A percentile compares a stretch with the other conserved stretches of the same genome.
Conservation (phyloP, 1,284 basidiomycete species). For the Schizophyllum commune region DNA sequence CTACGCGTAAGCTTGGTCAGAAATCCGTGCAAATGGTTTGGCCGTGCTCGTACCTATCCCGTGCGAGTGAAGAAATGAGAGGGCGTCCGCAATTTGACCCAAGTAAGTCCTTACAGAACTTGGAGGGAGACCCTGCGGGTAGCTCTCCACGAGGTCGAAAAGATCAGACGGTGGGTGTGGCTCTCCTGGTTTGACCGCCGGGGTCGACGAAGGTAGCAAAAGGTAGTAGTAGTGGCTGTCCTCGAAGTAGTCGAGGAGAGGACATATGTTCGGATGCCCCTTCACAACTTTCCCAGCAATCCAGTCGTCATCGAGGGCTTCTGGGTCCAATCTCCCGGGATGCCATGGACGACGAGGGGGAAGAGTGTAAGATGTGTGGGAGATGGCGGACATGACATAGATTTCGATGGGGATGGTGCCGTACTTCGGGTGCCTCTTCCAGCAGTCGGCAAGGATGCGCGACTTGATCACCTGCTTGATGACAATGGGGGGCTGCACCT, state of each 20-base stretch:
- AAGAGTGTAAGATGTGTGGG: conserved; percentile 65
- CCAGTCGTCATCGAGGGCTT: conserved; percentile 31
- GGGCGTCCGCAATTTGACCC: conserved; percentile 90
- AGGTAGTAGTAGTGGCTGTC: conserved; percentile 97
- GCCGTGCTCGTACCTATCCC: conserved; percentile 60
- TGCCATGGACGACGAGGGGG: conserved; percentile 76
- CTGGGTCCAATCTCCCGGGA: conserved; percentile 41
- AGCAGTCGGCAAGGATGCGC: conserved; percentile 96
- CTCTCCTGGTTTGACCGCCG: conserved; percentile 40
- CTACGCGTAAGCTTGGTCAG: conserved; percentile 32
- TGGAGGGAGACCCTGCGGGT: conserved; percentile 79
- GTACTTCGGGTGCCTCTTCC: conserved; percentile 93
- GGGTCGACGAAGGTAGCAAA: conserved; percentile 65
- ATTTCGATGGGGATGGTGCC: conserved; percentile 99
- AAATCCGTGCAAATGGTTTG: conserved; percentile 3
- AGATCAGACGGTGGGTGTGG: conserved; percentile 65
- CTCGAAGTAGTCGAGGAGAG: conserved; percentile 95
- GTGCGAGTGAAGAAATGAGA: conserved; percentile 85
- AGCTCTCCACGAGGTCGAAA: conserved; percentile 91
- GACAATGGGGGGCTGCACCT: conserved; percentile 60
- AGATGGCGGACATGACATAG: conserved; percentile 92
- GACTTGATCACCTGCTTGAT: conserved; percentile 99
- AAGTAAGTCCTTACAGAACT: conserved; percentile 78
- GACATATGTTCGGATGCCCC: conserved; percentile 90
- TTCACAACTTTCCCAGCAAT: conserved; percentile 62